Evolutionary conservation across 78 protist species (phyloP), one percentile per base, ranked within the genome.

Genomic region (Dictyostelium discoideum): DNA sequence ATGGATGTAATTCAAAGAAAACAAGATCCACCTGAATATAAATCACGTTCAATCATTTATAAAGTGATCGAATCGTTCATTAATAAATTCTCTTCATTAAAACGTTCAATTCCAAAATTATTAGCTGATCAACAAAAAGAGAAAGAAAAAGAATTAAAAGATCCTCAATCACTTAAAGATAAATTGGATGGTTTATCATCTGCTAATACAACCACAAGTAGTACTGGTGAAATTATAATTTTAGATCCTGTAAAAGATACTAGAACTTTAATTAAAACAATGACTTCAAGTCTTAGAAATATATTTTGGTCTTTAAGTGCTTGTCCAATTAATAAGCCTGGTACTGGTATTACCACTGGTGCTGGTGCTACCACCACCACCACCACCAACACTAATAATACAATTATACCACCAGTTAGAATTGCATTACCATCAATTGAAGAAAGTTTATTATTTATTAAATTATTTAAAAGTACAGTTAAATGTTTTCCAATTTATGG

Each of bases 281-380:
- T 98, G 78, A 85, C 97, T 14, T 39, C 92, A 3, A 98, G 98
- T 22, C 85, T 98, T 26, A 96, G 98, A 63, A 98, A 93, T 26
- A 97, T 97, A 16, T 93, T 98, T 32, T 98, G 98, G 97, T 96
- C 87, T 10, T 81, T 98, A 20, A 39, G n/a, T 37, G 16, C 46
- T 14, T 74, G 81, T 18, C 42, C 42, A 74, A 18, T 37, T 5
- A 74, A 37, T 74, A 74, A 74, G 13, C 50, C 81, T 7, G 48
- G 48, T 1, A 37, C 46, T 32, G 50, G 48, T 74, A 6, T 37
- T 37, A 16, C 79, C 0, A 24, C 39, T 5, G 46, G 46, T 42
- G 46, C 5, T 32, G 37, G 37, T 90, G 88, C 60, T 9, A 42
- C 29, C 4, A 57, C 20, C 80, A 37, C 37, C 14, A 13, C n/a